A percentile compares a stretch with the other conserved stretches of the same genome.
Conservation (phyloP, 495 filamentous ascomycete species). For the Tuber borchii region DNA sequence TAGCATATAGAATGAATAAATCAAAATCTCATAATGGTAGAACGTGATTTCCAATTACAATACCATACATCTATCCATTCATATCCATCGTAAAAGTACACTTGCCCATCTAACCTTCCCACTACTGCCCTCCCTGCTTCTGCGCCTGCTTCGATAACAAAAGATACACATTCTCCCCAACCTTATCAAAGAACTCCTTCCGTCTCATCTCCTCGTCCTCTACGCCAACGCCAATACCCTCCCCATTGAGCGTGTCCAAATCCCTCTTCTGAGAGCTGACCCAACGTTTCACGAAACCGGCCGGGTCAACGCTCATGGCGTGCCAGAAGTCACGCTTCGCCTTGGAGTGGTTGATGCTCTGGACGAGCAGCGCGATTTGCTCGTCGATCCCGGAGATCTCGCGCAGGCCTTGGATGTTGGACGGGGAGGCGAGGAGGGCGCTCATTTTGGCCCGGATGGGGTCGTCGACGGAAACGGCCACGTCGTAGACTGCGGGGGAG, state of each 20-base stretch:
- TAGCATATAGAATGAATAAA: not conserved
- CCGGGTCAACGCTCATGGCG: constrained; percentile 69
- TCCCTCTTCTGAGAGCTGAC: constrained; percentile 81
- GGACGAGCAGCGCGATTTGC: constrained; percentile 69
- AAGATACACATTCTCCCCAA: constrained; percentile 41
- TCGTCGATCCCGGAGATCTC: constrained; percentile 70
- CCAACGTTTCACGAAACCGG: constrained; percentile 74
- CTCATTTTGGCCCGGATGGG: constrained; percentile 64
- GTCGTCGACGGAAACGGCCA: constrained; percentile 77
- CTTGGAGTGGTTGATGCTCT: constrained; percentile 68
- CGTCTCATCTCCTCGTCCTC: constrained; percentile 54
- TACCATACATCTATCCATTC: not conserved
- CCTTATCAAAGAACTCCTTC: constrained; percentile 50
- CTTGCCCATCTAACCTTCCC: not conserved
- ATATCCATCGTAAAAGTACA: constrained; percentile 17
- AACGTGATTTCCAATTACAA: not conserved
- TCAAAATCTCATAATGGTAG: not conserved
- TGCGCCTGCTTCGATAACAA: constrained; percentile 34
- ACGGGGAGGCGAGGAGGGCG: constrained; percentile 53
- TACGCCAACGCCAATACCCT: constrained; percentile 61
- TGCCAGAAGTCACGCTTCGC: constrained; percentile 80
- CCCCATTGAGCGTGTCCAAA: constrained; percentile 81
- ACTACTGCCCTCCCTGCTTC: constrained; percentile 19
- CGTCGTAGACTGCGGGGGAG: constrained; percentile 75
- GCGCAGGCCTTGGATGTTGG: constrained; percentile 58